These are phyloP conservation scores for Cicer yamashitae DNA, from an alignment of 306 rosid genomes.

Conservation along the genomic window DNA sequence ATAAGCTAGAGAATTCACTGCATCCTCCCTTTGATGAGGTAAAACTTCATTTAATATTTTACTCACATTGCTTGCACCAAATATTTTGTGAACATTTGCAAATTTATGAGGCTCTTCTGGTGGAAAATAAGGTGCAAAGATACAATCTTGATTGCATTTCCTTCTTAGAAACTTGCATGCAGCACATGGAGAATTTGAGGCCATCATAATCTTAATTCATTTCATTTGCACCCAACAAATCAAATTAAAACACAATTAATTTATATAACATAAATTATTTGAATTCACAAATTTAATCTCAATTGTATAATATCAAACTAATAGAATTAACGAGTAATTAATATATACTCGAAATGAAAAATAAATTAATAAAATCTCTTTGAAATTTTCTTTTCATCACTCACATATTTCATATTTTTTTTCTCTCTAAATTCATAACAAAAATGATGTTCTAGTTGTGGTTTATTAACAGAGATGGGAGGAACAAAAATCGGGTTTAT, in stretches of 20 bases:
- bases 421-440: not conserved
- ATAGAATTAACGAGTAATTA: not conserved
- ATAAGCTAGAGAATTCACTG: constrained; percentile 87
- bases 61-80: constrained; percentile 93
- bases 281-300: not conserved
- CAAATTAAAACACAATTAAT: not conserved
- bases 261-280: not conserved
- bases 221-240: not conserved
- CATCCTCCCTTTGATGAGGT: constrained; percentile 86
- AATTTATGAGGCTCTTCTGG: constrained; percentile 91
- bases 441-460: not conserved
- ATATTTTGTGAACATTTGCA: constrained; percentile 85
- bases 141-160: constrained; percentile 82
- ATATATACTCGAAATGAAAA: not conserved
- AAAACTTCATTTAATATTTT: constrained; percentile 80
- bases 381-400: not conserved
- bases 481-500: no score
- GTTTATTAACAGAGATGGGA: no score
- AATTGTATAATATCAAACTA: not conserved
- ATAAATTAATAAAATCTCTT: not conserved
- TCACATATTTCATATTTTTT: not conserved
- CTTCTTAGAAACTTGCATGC: constrained; percentile 90
- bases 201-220: constrained; percentile 43
- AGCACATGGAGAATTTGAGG: constrained; percentile 89
- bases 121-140: constrained; percentile 85